These are phyloP conservation scores for Begonia peltatifolia DNA, from an alignment of 306 rosid species.

Conservation along the genomic window DNA sequence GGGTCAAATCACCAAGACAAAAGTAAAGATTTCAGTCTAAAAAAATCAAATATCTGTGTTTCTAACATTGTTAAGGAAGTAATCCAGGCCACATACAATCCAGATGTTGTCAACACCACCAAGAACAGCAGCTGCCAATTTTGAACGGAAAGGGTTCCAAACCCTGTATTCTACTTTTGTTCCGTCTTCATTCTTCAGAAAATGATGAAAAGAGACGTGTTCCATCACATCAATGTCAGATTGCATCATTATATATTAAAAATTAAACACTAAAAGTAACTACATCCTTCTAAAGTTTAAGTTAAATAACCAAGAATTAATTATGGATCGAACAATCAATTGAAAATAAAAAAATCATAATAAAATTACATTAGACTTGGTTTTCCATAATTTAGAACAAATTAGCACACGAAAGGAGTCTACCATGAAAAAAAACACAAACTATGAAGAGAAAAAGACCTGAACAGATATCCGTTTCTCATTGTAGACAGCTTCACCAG, in stretches of 20 bases:
- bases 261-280: no score
- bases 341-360: no score
- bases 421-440: background rate
- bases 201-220: background rate
- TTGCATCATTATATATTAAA: no score
- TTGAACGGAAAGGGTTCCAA: no score
- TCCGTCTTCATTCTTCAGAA: conserved; percentile 55
- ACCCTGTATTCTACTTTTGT: conserved; percentile 57
- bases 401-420: no score
- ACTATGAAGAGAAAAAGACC: conserved; percentile 16
- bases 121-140: conserved; percentile 70
- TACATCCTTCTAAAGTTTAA: no score
- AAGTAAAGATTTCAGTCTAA: background rate
- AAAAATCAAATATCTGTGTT: background rate
- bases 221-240: background rate
- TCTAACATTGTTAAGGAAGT: background rate
- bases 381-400: no score
- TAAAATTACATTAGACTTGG: no score
- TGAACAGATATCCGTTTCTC: conserved; percentile 67
- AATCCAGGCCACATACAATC: conserved; percentile 23
- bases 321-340: no score
- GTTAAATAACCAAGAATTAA: no score
- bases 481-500: conserved; percentile 77
- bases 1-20: background rate
- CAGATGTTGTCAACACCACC: conserved; percentile 73